Percentiles rank a stretch among this genome's conserved stretches.
These are phyloP conservation scores for Suillus occidentalis DNA, from an alignment of 768 basidiomycete species.

Conservation along the genomic window DNA sequence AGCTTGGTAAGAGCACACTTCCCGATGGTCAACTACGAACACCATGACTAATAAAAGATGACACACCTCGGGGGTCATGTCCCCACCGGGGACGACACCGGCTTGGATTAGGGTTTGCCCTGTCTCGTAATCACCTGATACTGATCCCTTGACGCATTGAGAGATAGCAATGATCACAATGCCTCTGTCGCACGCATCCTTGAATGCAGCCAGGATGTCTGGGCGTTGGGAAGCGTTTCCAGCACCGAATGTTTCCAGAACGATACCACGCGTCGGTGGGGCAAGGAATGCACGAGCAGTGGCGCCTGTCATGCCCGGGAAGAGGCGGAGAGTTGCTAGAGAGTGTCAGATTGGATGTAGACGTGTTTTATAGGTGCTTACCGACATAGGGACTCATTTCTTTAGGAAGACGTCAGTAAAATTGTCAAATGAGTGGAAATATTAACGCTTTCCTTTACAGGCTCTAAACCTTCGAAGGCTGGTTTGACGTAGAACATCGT, in stretches of 20 bases:
- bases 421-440: neutral
- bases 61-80: constrained; percentile 93
- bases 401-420: constrained; percentile 32
- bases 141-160: constrained; percentile 85
- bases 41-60: neutral
- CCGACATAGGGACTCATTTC: constrained; percentile 84
- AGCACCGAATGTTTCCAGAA: constrained; percentile 89
- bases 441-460: constrained; percentile 60
- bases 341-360: constrained; percentile 18
- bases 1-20: constrained; percentile 91
- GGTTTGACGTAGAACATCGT: constrained; percentile 80
- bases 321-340: constrained; percentile 79
- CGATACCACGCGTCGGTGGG: constrained; percentile 75
- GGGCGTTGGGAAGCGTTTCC: constrained; percentile 87
- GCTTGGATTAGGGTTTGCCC: constrained; percentile 65
- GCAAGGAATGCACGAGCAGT: constrained; percentile 76
- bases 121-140: constrained; percentile 82
- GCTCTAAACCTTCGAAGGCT: constrained; percentile 75
- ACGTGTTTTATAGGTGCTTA: constrained; percentile 31
- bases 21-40: constrained; percentile 3
- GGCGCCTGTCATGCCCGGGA: constrained; percentile 79
- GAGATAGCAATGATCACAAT: constrained; percentile 90
- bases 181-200: constrained; percentile 79
- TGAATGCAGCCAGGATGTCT: constrained; percentile 74
- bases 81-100: constrained; percentile 84